Conservation (phyloP, 768 basidiomycete species). For the Boletales sp. region DNA sequence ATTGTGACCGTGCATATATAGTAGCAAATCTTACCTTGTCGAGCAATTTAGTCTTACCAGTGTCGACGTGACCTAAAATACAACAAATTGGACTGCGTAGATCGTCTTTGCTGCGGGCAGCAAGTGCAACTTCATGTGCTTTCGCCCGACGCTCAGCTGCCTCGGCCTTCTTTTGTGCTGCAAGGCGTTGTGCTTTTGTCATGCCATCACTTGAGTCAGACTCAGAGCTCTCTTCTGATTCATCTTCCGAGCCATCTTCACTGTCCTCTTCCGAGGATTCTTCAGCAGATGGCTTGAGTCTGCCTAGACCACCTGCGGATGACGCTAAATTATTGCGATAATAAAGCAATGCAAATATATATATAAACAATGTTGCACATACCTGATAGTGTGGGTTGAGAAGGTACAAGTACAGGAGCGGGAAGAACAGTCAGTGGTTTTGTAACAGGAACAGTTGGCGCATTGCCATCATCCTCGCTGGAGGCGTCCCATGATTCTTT, state of each 20-base stretch:
- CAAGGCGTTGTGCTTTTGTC: slow-evolving; percentile 62
- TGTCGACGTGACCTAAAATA: slow-evolving; percentile 99
- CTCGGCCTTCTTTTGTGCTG: slow-evolving; percentile 72
- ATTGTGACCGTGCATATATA: no score
- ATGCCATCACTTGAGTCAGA: slow-evolving; percentile 58
- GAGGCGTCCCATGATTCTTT: slow-evolving; percentile 71
- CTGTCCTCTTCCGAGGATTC: slow-evolving; percentile 28
- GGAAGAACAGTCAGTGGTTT: slow-evolving; percentile 7
- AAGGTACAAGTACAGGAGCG: neutral
- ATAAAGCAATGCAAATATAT: neutral
- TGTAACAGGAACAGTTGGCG: slow-evolving; percentile 12
- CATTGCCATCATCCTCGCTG: slow-evolving; percentile 49
- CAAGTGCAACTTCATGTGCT: slow-evolving; percentile 79
- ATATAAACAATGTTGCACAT: slow-evolving; percentile 7
- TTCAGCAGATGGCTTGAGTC: slow-evolving; percentile 26
- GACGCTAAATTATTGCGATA: neutral
- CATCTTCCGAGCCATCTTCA: slow-evolving; percentile 51
- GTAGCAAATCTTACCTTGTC: slow-evolving; percentile 88
- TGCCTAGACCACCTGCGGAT: slow-evolving; percentile 8
- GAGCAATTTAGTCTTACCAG: slow-evolving; percentile 95
- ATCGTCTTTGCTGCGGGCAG: slow-evolving; percentile 83
- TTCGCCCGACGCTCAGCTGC: slow-evolving; percentile 79
- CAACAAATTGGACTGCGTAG: slow-evolving; percentile 97
- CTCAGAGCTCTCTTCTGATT: slow-evolving; percentile 37
- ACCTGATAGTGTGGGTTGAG: slow-evolving; percentile 4